Evolutionary conservation across 2,329 filamentous ascomycete species (phyloP), one percentile per base, ranked within the genome.

Genomic region (Tolypocladium endophyticum): DNA sequence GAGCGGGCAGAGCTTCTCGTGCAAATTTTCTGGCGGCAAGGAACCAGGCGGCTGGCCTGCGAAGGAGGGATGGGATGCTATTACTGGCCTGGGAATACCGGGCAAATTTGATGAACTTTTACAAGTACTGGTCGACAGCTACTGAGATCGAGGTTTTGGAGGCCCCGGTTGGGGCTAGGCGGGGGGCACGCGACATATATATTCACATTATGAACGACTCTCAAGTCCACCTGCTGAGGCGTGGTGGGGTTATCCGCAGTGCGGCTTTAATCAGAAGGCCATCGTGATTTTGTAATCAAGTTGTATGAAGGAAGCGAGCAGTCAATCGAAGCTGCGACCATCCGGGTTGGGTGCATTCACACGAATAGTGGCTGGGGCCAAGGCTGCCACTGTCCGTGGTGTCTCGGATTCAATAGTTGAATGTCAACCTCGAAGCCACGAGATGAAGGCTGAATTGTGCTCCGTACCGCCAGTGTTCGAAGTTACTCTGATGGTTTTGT

Each of bases 61-160:
- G 3, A 65, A 64, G 9, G 61, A 68, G 58, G 80, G 80, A 0
- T 82, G 74, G 66, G 79, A 82, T 62, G 72, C 75, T 1, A 75
- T 79, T 4, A 81, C 79, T 1, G 80, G 84, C 56, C 61, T 81
- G 25, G 80, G 80, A 0, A 75, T 78, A 41, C 74, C 79, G 0
- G 70, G 69, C 43, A 71, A 78, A 43, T 80, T 79, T 66, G 61
- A 67, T 9, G 69, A 71, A 63, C 65, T 78, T 3, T 56, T 75
- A 62, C 60, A 70, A 38, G 73, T 70, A 16, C 61, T 77, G 60
- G 62, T 72, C 14, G 61, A 68, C 58, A 59, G 61, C 23, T 68
- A 55, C 38, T 30, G 47, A 54, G 4, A 3, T 25, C 20, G 30
- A 45, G 5, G 23, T 23, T 38, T 16, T 16, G 2, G 9, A 35